A percentile compares a stretch with the other conserved stretches of the same genome.
Evolutionary conservation across 805 yeast species (phyloP).

Genomic region (Yarrowia bubula): DNA sequence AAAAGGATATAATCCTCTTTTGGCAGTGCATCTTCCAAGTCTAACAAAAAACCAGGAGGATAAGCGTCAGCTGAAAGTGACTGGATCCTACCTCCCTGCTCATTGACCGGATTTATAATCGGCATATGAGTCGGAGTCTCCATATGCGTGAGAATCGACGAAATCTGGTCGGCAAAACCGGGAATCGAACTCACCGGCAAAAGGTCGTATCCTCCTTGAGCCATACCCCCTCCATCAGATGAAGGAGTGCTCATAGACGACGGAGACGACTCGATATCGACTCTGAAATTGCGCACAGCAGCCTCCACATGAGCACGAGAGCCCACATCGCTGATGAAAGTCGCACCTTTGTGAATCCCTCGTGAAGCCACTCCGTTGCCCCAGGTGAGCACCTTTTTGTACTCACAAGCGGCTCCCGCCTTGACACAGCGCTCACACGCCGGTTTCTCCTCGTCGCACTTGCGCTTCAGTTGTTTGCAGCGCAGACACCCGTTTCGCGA

Average conservation of each 20-base stretch:
- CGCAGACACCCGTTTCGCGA: constrained; percentile 24
- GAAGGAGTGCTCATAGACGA: constrained; percentile 1
- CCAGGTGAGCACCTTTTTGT: constrained; percentile 63
- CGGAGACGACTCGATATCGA: not conserved
- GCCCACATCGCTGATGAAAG: constrained; percentile 18
- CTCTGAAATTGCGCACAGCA: constrained; percentile 14
- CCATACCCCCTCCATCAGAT: not conserved
- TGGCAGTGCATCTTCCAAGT: constrained; percentile 11
- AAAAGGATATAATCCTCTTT: constrained; percentile 5
- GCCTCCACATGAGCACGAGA: constrained; percentile 17
- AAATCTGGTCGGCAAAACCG: constrained; percentile 10
- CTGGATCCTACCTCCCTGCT: constrained; percentile 4
- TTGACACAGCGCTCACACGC: constrained; percentile 56
- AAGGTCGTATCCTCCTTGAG: not conserved
- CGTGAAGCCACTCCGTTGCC: constrained; percentile 41
- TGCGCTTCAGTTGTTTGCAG: constrained; percentile 57
- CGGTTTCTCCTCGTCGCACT: constrained; percentile 71
- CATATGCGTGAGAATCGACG: constrained; percentile 9
- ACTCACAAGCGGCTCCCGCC: constrained; percentile 53
- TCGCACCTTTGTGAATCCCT: constrained; percentile 15
- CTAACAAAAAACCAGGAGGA: constrained; percentile 11
- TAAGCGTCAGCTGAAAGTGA: constrained; percentile 12
- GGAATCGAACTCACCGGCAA: constrained; percentile 1
- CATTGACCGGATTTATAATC: not conserved
- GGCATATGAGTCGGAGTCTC: not conserved